Percentiles rank a stretch among this genome's conserved stretches.
Evolutionary conservation across 345 rosid genomes (phyloP).

Genomic region (Salix koriyanagi): DNA sequence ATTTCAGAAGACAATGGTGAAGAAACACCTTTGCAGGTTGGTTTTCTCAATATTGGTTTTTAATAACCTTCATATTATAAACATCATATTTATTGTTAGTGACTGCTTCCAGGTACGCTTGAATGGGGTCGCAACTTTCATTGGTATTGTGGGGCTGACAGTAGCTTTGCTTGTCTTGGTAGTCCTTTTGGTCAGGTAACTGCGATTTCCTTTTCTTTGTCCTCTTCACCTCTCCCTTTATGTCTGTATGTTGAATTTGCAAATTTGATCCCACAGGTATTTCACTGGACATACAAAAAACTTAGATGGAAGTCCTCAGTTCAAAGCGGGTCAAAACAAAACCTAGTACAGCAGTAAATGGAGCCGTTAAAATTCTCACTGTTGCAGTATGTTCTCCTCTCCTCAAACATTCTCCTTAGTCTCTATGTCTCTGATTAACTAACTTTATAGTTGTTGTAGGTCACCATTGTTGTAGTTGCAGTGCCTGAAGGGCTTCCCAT

Average conservation of each 20-base stretch:
- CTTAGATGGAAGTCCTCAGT: constrained; percentile 43
- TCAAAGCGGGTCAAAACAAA: constrained; percentile 56
- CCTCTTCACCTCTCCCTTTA: background rate
- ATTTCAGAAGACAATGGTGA: constrained; percentile 38
- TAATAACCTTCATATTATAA: background rate
- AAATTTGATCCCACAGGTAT: constrained; percentile 42
- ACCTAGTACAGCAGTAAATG: constrained; percentile 54
- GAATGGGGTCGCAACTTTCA: constrained; percentile 97
- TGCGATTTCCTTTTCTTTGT: background rate
- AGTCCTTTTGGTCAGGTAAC: constrained; percentile 75
- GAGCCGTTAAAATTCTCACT: constrained; percentile 80
- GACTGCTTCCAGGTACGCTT: constrained; percentile 62
- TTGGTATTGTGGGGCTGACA: constrained; percentile 83
- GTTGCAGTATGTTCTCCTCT: constrained; percentile 65
- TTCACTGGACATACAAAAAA: constrained; percentile 69
- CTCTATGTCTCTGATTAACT: background rate
- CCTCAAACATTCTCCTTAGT: background rate
- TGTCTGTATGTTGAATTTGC: background rate
- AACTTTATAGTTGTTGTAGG: constrained; percentile 38
- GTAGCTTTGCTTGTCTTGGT: constrained; percentile 76
- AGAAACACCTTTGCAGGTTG: constrained; percentile 37
- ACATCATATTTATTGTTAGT: constrained; percentile 1
- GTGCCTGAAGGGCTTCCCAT: constrained; percentile 99
- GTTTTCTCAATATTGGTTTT: constrained; percentile 10
- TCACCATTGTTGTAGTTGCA: constrained; percentile 97